Evolutionary conservation across 352 stramenopile genomes (phyloP), one percentile per base, ranked within the genome.

Genomic region (Pythium volutum): DNA sequence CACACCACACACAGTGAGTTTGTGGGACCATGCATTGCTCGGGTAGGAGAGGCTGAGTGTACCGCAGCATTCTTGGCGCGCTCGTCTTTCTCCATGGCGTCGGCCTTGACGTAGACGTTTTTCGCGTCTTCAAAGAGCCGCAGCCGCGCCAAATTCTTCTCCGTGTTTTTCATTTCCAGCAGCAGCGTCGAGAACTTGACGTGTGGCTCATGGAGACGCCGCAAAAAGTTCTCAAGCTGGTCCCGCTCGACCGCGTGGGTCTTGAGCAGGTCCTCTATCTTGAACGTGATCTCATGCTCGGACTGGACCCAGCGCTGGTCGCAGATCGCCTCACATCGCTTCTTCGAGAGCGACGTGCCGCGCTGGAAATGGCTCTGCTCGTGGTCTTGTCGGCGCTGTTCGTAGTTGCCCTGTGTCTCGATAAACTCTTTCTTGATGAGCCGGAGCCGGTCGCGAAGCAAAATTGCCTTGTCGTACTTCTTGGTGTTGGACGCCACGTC

Each of bases 101-200:
- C 74, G 0, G 72, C 71, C 43, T 77, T 72, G 4, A 70, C 47
- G 50, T 78, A 92, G 9, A 92, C 82, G 38, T 78, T 92, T 50
- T 84, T 84, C 15, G 82, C 82, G 42, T 92, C 80, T 56, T 92
- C 82, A 51, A 89, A 92, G 27, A 90, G 67, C 26, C 75, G 73
- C 9, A 92, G 57, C 1, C 67, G 69, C 1, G 82, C 65, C 52
- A 92, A 46, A 47, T 77, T 89, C 50, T 79, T 81, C 55, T 92
- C 80, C 10, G 82, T 89, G 47, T 85, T 79, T 45, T 89, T 87
- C 8, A 90, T 63, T 43, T 92, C 80, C 14, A 92, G 70, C 18
- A 92, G 48, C 16, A 87, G 33, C n/a, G 69, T 87, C 15, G 82
- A 89, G 47, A 86, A 86, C 65, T 92, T 92, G 52, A 78, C 70